Evolutionary conservation across 1,139 yeast genomes (phyloP).

Genomic region (Kodamaea sp.): DNA sequence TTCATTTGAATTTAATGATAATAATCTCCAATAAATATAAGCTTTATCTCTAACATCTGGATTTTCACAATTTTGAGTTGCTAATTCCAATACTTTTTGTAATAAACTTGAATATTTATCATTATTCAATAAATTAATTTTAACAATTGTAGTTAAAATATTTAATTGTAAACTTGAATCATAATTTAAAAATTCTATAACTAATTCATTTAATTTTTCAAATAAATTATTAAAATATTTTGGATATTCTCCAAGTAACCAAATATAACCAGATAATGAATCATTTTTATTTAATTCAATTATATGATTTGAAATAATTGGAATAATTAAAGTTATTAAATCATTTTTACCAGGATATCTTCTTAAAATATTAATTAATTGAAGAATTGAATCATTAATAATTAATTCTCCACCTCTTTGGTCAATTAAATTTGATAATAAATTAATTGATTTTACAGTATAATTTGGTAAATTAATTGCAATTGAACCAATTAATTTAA

Average conservation of each 20-base stretch:
- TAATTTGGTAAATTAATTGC: slow-evolving; percentile 72
- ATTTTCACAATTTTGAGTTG: slow-evolving; percentile 79
- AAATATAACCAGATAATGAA: slow-evolving; percentile 72
- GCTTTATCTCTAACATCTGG: slow-evolving; percentile 95
- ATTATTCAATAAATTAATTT: slow-evolving; percentile 52
- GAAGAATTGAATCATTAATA: slow-evolving; percentile 75
- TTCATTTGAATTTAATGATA: slow-evolving; percentile 48
- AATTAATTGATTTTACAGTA: slow-evolving; percentile 69
- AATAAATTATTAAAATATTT: slow-evolving; percentile 58
- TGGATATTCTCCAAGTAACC: slow-evolving; percentile 89
- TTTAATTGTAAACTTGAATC: slow-evolving; percentile 74
- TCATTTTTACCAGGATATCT: slow-evolving; percentile 65
- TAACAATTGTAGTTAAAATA: slow-evolving; percentile 74
- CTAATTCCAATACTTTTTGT: slow-evolving; percentile 69
- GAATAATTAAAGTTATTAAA: slow-evolving; percentile 61
- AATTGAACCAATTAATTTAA: slow-evolving; percentile 80
- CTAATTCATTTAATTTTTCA: slow-evolving; percentile 45
- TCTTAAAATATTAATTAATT: slow-evolving; percentile 75
- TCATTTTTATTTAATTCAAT: slow-evolving; percentile 60
- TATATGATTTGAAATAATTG: slow-evolving; percentile 59
- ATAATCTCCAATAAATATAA: slow-evolving; percentile 87
- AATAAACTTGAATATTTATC: slow-evolving; percentile 46
- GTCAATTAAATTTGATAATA: slow-evolving; percentile 69
- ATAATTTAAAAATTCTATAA: slow-evolving; percentile 65
- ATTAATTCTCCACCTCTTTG: slow-evolving; percentile 72